Percentiles rank a stretch among this genome's conserved stretches.
These are phyloP conservation scores for Phytophthora palmivora DNA, from an alignment of 352 stramenopile genomes.

Conservation along the genomic window DNA sequence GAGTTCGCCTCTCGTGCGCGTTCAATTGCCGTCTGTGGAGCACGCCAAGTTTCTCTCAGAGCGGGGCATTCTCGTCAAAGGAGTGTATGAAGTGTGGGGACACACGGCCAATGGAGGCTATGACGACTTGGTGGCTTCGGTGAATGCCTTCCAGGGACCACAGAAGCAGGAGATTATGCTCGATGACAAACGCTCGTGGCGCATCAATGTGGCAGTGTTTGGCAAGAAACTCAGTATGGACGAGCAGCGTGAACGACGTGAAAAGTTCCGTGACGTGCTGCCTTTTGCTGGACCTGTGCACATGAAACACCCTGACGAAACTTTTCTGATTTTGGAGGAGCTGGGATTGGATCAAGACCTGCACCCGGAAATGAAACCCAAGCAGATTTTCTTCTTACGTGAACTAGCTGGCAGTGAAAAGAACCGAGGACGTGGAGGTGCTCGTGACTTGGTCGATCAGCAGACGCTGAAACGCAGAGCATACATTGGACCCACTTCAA, in stretches of 20 bases:
- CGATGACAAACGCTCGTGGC: constrained; percentile 64
- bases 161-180: constrained; percentile 57
- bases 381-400: constrained; percentile 78
- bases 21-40: constrained; percentile 60
- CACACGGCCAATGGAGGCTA: constrained; percentile 46
- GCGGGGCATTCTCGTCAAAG: constrained; percentile 84
- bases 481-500: constrained; percentile 97
- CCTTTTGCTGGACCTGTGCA: constrained; percentile 75
- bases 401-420: constrained; percentile 75
- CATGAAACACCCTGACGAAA: constrained; percentile 73
- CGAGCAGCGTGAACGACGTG: constrained; percentile 58
- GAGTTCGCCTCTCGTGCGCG: constrained; percentile 66
- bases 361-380: constrained; percentile 41
- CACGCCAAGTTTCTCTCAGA: constrained; percentile 82
- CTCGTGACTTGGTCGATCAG: constrained; percentile 84
- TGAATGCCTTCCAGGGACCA: constrained; percentile 41
- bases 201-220: constrained; percentile 81
- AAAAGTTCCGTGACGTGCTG: constrained; percentile 59
- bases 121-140: constrained; percentile 52
- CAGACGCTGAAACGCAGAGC: constrained; percentile 94
- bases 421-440: constrained; percentile 73
- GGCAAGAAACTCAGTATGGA: constrained; percentile 83
- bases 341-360: constrained; percentile 65
- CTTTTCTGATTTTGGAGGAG: constrained; percentile 82
- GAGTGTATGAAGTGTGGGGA: constrained; percentile 84